These are phyloP conservation scores for Papiliotrema fonsecae DNA, from an alignment of 1,284 basidiomycete species.

Conservation along the genomic window DNA sequence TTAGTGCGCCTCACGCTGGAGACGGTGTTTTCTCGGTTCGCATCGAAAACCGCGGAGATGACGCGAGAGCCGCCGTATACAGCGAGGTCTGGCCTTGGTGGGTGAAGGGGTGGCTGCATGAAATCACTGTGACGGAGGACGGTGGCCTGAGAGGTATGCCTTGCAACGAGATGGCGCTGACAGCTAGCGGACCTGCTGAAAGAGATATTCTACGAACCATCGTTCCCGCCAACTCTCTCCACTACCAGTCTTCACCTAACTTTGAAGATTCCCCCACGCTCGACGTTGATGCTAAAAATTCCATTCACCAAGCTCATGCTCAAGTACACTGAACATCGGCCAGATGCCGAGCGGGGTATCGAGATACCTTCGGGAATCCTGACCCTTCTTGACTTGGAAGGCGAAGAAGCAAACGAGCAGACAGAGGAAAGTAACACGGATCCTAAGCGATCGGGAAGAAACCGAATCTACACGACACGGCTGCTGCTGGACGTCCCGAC, in stretches of 20 bases:
- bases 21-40: conserved; percentile 66
- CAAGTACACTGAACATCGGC: conserved; percentile 90
- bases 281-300: conserved; percentile 62
- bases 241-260: conserved; percentile 70
- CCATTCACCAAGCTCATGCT: conserved; percentile 81
- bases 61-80: conserved; percentile 61
- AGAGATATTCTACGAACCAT: conserved; percentile 62
- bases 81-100: conserved; percentile 93
- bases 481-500: conserved; percentile 86
- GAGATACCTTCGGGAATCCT: conserved; percentile 81
- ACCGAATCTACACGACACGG: conserved; percentile 68
- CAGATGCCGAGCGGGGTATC: conserved; percentile 91
- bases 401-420: conserved; percentile 10
- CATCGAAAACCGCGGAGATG: conserved; percentile 61
- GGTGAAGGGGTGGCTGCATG: conserved; percentile 81
- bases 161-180: not conserved
- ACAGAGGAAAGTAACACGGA: not conserved
- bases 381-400: conserved; percentile 27
- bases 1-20: conserved; percentile 72
- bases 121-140: conserved; percentile 54
- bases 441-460: conserved; percentile 22
- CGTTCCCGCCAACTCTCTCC: conserved; percentile 60
- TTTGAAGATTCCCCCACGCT: conserved; percentile 64
- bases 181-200: conserved; percentile 57
- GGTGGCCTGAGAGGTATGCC: conserved; percentile 18